Conservation (phyloP, 257 asterid genomes). For the Solanum chilense region DNA sequence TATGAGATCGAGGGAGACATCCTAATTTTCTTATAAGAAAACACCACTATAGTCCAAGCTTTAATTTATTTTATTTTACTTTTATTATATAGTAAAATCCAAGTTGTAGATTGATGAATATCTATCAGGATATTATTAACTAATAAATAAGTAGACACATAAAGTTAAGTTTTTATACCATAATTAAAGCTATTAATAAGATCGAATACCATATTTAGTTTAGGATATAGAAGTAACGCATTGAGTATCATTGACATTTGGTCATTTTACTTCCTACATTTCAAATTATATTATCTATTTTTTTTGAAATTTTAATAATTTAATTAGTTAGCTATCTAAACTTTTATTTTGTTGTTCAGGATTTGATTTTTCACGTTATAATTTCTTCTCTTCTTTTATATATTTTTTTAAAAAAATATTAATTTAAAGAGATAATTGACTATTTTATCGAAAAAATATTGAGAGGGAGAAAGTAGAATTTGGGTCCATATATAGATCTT, state of each 20-base stretch:
- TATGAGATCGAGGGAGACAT: background rate
- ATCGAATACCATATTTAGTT: background rate
- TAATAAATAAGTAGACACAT: background rate
- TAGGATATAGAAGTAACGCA: background rate
- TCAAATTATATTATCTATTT: too few species aligned
- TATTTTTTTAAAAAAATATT: too few species aligned
- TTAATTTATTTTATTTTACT: background rate
- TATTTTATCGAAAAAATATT: too few species aligned
- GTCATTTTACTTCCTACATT: background rate
- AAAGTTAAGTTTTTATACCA: background rate
- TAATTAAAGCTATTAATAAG: background rate
- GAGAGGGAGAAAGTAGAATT: background rate
- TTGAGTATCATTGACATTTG: background rate
- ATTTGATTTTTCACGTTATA: accelerated
- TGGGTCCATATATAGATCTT: background rate
- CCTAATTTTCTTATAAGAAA: background rate
- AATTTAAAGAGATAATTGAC: too few species aligned
- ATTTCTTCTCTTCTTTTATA: too few species aligned
- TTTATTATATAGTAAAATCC: background rate
- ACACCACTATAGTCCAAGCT: background rate
- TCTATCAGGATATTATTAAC: background rate
- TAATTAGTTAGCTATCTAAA: too few species aligned
- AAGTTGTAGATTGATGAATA: background rate
- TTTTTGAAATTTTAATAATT: too few species aligned
- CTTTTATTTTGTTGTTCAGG: accelerated